Evolutionary conservation across 176 grass and related monocot species (phyloP).

Genomic region (Hordeum vulgare): DNA sequence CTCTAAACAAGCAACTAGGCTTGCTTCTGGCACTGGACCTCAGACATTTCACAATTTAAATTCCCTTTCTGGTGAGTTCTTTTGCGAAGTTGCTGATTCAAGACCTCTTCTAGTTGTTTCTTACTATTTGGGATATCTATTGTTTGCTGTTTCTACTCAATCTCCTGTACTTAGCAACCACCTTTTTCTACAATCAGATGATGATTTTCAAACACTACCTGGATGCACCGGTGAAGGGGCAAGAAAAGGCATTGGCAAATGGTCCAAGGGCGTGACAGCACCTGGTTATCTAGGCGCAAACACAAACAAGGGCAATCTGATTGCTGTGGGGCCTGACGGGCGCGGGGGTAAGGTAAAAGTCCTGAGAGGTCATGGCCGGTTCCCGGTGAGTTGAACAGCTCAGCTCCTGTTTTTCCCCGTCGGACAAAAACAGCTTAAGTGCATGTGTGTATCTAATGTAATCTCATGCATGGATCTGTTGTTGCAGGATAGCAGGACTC

Average conservation of each 20-base stretch:
- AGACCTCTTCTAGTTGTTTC: not conserved
- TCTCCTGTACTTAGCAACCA: not conserved
- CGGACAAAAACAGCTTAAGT: not conserved
- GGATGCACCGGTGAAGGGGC: constrained; percentile 20
- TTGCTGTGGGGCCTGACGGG: constrained; percentile 66
- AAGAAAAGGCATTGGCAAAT: constrained; percentile 56
- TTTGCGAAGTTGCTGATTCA: not conserved
- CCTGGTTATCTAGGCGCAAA: constrained; percentile 8
- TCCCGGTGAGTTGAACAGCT: constrained; percentile 32
- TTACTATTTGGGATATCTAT: not conserved
- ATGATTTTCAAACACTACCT: constrained; percentile 31
- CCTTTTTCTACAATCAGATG: constrained; percentile 34
- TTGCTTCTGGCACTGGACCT: constrained; percentile 28
- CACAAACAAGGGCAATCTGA: constrained; percentile 55
- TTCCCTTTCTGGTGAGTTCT: constrained; percentile 49
- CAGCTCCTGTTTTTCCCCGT: not conserved
- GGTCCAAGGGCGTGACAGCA: constrained; percentile 40
- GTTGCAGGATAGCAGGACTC: constrained; percentile 41
- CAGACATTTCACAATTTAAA: constrained; percentile 44
- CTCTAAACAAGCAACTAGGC: constrained; percentile 43
- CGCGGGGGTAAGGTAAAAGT: constrained; percentile 88
- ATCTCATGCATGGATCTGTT: not conserved
- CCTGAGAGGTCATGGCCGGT: constrained; percentile 44
- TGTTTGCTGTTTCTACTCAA: not conserved
- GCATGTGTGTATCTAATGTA: not conserved